These are phyloP conservation scores for Nakazawaea pomicola DNA, from an alignment of 805 yeast genomes.

Conservation along the genomic window DNA sequence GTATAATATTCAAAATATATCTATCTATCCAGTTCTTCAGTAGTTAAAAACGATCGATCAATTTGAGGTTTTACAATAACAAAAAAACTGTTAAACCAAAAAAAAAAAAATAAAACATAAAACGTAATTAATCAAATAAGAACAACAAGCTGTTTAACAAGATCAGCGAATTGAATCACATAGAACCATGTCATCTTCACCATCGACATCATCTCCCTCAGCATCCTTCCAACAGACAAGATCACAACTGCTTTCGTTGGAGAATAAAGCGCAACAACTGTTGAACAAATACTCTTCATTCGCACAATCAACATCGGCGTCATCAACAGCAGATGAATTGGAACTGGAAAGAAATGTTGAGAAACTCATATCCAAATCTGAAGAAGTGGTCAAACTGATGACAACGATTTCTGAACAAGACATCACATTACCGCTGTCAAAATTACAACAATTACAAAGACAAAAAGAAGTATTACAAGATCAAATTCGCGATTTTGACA, in stretches of 20 bases:
- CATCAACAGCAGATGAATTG: slow-evolving; percentile 44
- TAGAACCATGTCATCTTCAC: too few relatives aligned
- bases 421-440: slow-evolving; percentile 59
- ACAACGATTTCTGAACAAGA: slow-evolving; percentile 52
- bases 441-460: slow-evolving; percentile 75
- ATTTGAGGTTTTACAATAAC: too few relatives aligned
- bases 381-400: slow-evolving; percentile 46
- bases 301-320: slow-evolving; percentile 45
- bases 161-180: too few relatives aligned
- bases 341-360: slow-evolving; percentile 45
- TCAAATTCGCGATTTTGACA: slow-evolving; percentile 56
- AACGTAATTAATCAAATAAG: too few relatives aligned
- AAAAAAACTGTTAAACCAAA: too few relatives aligned
- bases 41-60: too few relatives aligned
- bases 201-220: too few relatives aligned
- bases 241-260: slow-evolving; percentile 63
- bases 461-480: slow-evolving; percentile 74
- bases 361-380: slow-evolving; percentile 44
- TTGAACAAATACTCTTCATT: slow-evolving; percentile 50
- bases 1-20: too few relatives aligned
- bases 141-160: too few relatives aligned
- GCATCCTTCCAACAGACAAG: slow-evolving; percentile 68
- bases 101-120: too few relatives aligned
- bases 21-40: too few relatives aligned
- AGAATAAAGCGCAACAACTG: slow-evolving; percentile 57